Conservation (phyloP, 2,329 filamentous ascomycete species). For the Myrmaecium sp. region DNA sequence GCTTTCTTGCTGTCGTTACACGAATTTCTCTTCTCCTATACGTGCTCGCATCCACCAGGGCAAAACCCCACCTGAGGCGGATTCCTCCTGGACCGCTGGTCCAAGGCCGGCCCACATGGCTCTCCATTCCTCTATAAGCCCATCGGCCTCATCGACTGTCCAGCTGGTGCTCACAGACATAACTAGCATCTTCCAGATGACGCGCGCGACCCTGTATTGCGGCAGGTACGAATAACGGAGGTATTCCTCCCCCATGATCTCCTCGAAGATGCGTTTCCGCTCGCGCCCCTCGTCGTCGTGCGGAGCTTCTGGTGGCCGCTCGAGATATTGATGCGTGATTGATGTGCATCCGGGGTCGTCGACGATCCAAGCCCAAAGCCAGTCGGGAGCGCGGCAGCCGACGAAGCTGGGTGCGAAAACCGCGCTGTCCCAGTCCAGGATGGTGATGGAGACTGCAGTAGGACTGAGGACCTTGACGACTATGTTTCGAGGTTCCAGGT, state of each 20-base stretch:
- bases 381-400: conserved; percentile 14
- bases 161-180: background rate
- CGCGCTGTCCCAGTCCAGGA: conserved; percentile 20
- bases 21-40: no score
- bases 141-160: background rate
- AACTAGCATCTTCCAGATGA: conserved; percentile 1
- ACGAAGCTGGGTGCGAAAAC: conserved; percentile 15
- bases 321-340: conserved; percentile 5
- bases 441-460: conserved; percentile 7
- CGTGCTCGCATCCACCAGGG: no score
- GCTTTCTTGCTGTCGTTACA: no score
- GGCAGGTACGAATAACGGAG: conserved; percentile 10
- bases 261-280: conserved; percentile 14
- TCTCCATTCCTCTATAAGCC: background rate
- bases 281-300: conserved; percentile 3
- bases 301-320: no score
- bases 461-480: conserved; percentile 8
- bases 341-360: conserved; percentile 9
- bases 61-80: no score
- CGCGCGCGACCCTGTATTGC: conserved; percentile 9
- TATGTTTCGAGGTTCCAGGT: conserved; percentile 14
- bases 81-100: background rate
- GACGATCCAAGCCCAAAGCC: conserved; percentile 13
- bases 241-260: conserved; percentile 11
- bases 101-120: background rate